Evolutionary conservation across 1,284 basidiomycete genomes (phyloP), one percentile per base, ranked within the genome.

Genomic region (Schizophyllum amplum): DNA sequence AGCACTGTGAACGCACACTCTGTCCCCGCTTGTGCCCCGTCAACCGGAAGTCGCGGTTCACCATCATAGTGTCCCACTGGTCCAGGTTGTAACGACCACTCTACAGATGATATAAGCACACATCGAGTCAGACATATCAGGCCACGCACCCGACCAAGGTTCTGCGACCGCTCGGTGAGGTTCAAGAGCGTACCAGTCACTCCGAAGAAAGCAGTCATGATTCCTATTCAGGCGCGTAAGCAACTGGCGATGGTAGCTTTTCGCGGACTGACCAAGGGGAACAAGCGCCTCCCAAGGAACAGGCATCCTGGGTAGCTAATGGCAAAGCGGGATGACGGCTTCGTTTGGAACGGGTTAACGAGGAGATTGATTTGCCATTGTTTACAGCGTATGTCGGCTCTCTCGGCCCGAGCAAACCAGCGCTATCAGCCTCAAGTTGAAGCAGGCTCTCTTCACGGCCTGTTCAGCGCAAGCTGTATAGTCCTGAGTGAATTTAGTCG

Each of bases 221-320:
- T 83, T 71, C 84, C 94, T 95, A 60, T 3, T 42, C 17, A 17
- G 33, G 27, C n/a, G 48, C 24, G 52, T n/a, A 46, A 20, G 51
- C 25, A 24, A 24, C 5, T 11, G n/a, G 42, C 25, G 49, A n/a
- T 49, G 52, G 23, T 15, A 50, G 24, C 24, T 9, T 50, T 48
- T 5, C 22, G 46, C 20, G 51, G 67, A 84, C 85, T 82, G 69
- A 93, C 94, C 93, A 68, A 94, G 93, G 51, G 94, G 94, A 77
- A 97, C 90, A 64, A 95, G 80, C 52, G 94, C 92, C 78, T 96
- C 93, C 87, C 90, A 96, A 63, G 93, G 93, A 67, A 95, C 85
- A 58, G 94, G 93, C 93, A 95, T 95, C 54, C 55, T 72, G 59
- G 55, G 48, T 11, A 53, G 42, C 21, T 26, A 53, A 22, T 52